Base-by-base conservation (phyloP, 108 stramenopile species). In the Pseudonitzschia multiseries region DNA sequence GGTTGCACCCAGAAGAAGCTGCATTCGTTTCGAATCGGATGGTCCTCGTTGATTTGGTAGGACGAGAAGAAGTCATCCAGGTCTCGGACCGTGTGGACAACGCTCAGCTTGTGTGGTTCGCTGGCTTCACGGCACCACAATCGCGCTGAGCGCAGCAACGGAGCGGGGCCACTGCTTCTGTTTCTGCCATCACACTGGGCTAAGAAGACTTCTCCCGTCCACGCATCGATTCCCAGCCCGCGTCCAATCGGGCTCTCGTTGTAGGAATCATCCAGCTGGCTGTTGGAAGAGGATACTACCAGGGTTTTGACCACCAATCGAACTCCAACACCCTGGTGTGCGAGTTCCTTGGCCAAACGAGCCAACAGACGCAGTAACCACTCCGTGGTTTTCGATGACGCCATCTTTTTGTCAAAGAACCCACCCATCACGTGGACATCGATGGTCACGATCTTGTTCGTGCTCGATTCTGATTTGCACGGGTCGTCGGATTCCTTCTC, bases 391-490 rank as follows among this genome's bases (percentile, higher is more conserved):
- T 73, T 69, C 22, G 68, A 74, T 2, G 88, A 89, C 0, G 70
- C 57, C 6, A 65, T 68, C 42, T 89, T 78, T 12, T 65, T 42
- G 61, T 94, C 93, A 42, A 83, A 72, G 73, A 86, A 95, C 4
- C 93, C 93, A 28, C 93, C 93, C 76, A 95, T 65, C 4, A 95
- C 59, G 63, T 95, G 86, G 65, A 95, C 70, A n/a, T 85, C 79
- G n/a, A 95, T 70, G 14, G 86, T 70, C 42, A 92, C 76, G 10
- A 42, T 28, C 0, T 68, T 32, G 52, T 31, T 42, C 48, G 21
- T 8, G 13, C 14, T 50, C 2, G 50, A 9, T 51, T 51, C 50
- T 4, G 50, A 9, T 51, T 51, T 9, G 10, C 10, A n/a, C 9
- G 9, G 26, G 14, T 59, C 26, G 14, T 70, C 59, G 14, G 22